These are phyloP conservation scores for Nitzschia inconspicua DNA, from an alignment of 108 stramenopile species.

Conservation along the genomic window DNA sequence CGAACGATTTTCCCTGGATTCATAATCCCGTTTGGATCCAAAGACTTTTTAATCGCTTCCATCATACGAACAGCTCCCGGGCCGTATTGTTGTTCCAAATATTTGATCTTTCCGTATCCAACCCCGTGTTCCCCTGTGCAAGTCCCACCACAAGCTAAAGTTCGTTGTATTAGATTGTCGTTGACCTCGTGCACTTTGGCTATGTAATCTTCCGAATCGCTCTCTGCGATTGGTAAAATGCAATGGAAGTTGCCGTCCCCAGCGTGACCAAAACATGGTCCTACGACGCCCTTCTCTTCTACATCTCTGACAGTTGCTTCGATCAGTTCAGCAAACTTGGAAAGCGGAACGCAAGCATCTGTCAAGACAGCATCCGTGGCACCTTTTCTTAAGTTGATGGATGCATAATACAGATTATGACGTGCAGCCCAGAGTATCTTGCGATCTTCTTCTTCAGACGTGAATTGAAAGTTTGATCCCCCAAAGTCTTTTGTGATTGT, in stretches of 20 bases:
- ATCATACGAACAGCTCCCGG: conserved; percentile 81
- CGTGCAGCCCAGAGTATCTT: conserved; percentile 84
- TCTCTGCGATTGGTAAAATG: conserved; percentile 70
- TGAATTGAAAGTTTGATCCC: conserved; percentile 53
- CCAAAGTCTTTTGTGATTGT: conserved; percentile 53
- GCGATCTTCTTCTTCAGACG: conserved; percentile 56
- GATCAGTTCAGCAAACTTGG: conserved; percentile 80
- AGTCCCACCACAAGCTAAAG: conserved; percentile 84
- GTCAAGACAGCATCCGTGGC: conserved; percentile 64
- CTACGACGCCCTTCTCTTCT: conserved; percentile 60
- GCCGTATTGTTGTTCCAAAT: conserved; percentile 81
- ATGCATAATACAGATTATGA: conserved; percentile 80
- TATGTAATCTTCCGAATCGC: conserved; percentile 70
- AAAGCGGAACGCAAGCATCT: conserved; percentile 95
- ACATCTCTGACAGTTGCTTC: conserved; percentile 66
- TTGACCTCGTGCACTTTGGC: conserved; percentile 56
- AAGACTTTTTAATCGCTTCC: conserved; percentile 74
- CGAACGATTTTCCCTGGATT: conserved; percentile 91
- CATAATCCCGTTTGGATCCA: conserved; percentile 89
- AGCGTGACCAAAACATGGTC: conserved; percentile 93
- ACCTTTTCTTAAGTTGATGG: conserved; percentile 57
- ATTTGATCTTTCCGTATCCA: conserved; percentile 88
- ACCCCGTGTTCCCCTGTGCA: conserved; percentile 98
- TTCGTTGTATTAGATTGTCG: conserved; percentile 57
- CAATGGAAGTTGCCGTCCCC: conserved; percentile 98